Percentiles rank a stretch among this genome's conserved stretches.
Evolutionary conservation across 2,329 filamentous ascomycete species (phyloP).

Genomic region (Microthyrium microscopicum): DNA sequence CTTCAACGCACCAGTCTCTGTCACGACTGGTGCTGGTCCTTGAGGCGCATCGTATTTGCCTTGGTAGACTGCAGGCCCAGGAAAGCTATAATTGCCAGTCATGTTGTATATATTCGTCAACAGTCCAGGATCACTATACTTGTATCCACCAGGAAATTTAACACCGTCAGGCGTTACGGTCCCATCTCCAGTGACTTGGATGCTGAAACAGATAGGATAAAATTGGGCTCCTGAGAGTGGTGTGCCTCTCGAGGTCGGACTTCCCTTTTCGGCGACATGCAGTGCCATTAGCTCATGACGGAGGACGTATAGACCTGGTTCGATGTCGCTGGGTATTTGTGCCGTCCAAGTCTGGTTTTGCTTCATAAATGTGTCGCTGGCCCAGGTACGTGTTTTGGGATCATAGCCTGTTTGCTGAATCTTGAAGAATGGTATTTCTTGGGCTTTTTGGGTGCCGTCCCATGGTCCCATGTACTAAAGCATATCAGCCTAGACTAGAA

Average conservation of each 20-base stretch:
- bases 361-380: conserved; percentile 18
- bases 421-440: conserved; percentile 2
- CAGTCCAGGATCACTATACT: neutral
- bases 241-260: neutral
- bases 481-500: neutral
- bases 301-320: conserved; percentile 34
- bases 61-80: neutral
- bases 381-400: conserved; percentile 13
- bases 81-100: neutral
- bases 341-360: conserved; percentile 30
- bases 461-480: conserved; percentile 1
- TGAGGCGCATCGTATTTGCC: neutral
- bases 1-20: neutral
- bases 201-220: neutral
- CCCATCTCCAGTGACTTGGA: conserved; percentile 4
- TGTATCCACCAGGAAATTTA: conserved; percentile 5
- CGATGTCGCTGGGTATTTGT: conserved; percentile 26
- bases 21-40: neutral
- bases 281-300: conserved; percentile 37
- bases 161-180: conserved; percentile 1
- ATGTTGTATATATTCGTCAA: conserved; percentile 2
- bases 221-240: conserved; percentile 2
- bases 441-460: neutral
- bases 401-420: neutral
- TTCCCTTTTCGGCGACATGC: conserved; percentile 15